Evolutionary conservation across 495 filamentous ascomycete genomes (phyloP).

Genomic region (Aspergillus affinis): DNA sequence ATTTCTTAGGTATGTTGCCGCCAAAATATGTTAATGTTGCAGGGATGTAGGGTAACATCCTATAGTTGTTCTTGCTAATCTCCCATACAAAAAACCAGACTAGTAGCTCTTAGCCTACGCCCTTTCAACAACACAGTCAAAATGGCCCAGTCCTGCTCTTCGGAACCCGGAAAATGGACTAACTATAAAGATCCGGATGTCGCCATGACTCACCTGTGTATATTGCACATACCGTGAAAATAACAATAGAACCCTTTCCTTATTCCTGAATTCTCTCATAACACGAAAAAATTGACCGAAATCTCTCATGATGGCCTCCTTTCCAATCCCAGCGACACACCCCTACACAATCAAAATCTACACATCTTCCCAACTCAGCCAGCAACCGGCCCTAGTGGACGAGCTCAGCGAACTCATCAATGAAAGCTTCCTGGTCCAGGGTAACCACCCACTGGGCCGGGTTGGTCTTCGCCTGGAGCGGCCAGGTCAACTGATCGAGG

Average conservation of each 20-base stretch:
- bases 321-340: too few relatives aligned
- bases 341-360: background rate
- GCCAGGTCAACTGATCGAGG: background rate
- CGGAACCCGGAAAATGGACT: background rate
- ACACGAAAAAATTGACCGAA: background rate
- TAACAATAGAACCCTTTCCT: background rate
- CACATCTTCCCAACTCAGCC: background rate
- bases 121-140: background rate
- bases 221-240: background rate
- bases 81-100: background rate
- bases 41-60: too few relatives aligned
- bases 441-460: background rate
- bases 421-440: background rate
- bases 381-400: background rate
- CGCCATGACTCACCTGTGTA: background rate
- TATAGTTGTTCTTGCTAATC: background rate
- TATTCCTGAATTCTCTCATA: background rate
- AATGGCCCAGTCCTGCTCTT: background rate
- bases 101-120: background rate
- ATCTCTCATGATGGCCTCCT: background rate
- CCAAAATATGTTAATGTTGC: too few relatives aligned
- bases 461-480: background rate
- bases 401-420: background rate
- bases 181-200: background rate
- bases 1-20: too few relatives aligned